These are phyloP conservation scores for Trichoderma harzianum DNA, from an alignment of 2,329 filamentous ascomycete species.

Conservation along the genomic window DNA sequence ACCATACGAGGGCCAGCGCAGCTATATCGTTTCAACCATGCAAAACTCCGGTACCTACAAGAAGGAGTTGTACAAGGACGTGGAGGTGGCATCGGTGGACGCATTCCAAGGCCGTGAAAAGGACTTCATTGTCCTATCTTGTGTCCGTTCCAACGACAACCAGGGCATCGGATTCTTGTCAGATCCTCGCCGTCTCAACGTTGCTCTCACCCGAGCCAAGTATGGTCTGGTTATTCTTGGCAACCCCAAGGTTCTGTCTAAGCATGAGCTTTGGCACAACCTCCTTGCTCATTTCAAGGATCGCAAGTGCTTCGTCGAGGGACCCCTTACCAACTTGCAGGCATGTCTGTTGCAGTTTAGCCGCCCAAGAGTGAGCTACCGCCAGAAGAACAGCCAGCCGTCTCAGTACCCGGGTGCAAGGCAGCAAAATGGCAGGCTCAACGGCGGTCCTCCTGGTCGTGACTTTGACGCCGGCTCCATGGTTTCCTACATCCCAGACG, in stretches of 20 bases:
- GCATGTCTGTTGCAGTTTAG: conserved; percentile 93
- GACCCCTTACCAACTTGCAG: conserved; percentile 92
- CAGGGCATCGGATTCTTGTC: conserved; percentile 99
- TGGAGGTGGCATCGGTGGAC: conserved; percentile 96
- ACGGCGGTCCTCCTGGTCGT: conserved; percentile 41
- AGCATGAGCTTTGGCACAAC: conserved; percentile 97
- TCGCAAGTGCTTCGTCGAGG: conserved; percentile 91
- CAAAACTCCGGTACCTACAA: conserved; percentile 96
- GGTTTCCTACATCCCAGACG: conserved; percentile 92
- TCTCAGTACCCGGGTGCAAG: conserved; percentile 57
- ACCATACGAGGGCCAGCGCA: conserved; percentile 96
- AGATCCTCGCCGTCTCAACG: conserved; percentile 94
- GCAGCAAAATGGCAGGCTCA: conserved; percentile 41
- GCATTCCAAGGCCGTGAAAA: conserved; percentile 99
- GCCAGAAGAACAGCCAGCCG: conserved; percentile 74
- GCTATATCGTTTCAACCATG: conserved; percentile 99
- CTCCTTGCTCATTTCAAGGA: conserved; percentile 96
- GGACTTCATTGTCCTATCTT: conserved; percentile 97
- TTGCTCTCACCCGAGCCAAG: conserved; percentile 93
- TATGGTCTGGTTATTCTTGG: conserved; percentile 95
- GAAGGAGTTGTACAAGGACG: conserved; percentile 98
- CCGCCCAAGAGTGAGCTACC: conserved; percentile 87
- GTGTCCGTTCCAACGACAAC: conserved; percentile 97
- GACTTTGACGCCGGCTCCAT: conserved; percentile 80
- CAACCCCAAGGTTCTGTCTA: conserved; percentile 95